Base-by-base conservation (phyloP, 2,329 filamentous ascomycete genomes). In the Boeremia lycopersici region DNA sequence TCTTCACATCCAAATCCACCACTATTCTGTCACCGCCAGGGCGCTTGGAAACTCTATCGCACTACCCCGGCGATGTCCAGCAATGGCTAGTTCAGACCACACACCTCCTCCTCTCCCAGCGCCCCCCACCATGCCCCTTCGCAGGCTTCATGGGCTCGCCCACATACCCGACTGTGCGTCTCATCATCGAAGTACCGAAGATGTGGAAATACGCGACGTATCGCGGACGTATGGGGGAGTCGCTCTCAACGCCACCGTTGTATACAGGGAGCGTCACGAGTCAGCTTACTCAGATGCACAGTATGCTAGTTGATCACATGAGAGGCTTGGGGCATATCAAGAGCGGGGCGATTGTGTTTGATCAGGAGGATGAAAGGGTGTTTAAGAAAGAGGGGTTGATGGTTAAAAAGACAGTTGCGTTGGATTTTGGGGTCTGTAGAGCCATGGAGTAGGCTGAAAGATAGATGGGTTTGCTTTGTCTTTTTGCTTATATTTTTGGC, bases 271-370 rank as follows among this genome's bases (percentile, higher is more conserved):
- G 53, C 10, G n/a, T 51, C 2, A 23, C 53, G 6, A 56, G 29
- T 4, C 53, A 40, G 26, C 28, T 56, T 11, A 51, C 15, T 6
- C 13, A 40, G 33, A 10, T 52, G 11, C 51, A 36, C 9, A 29
- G 15, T 3, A 33, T 15, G n/a, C 15, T 51, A 15, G 33, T 23
- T 2, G 28, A 38, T 4, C 25, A 43, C 12, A 41, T 33, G 9
- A 30, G 36, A n/a, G 15, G 29, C 3, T 12, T 51, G 19, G 26
- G 38, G 39, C 35, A 48, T 19, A 28, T 56, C 7, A 43, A 28
- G 19, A 31, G 48, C 8, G 41, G 47, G 28, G 48, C 45, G 28
- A 56, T 56, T 35, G 53, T 56, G 28, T 56, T 51, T 40, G 53
- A 25, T 11, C 47, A 47, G 38, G 42, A 40, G n/a, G 52, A 55